A percentile compares a stretch with the other conserved stretches of the same genome.
Conservation (phyloP, 441 rosid species). For the Erysimum cheiri region DNA sequence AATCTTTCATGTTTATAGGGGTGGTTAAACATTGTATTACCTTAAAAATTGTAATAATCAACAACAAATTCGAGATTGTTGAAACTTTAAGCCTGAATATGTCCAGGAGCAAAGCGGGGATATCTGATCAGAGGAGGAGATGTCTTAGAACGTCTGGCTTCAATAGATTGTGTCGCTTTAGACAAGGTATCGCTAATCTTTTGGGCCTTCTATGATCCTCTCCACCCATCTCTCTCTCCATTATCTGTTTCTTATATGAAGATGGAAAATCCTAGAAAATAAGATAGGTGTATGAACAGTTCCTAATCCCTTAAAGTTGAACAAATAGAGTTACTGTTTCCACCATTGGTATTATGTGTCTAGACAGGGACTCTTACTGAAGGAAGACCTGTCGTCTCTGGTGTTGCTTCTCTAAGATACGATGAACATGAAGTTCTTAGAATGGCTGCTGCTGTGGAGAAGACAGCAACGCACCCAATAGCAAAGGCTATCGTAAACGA, state of each 20-base stretch:
- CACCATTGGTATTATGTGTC: constrained; percentile 29
- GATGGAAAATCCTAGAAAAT: constrained; percentile 5
- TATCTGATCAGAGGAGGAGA: constrained; percentile 97
- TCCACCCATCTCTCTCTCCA: constrained; percentile 19
- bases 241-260: constrained; percentile 13
- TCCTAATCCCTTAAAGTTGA: constrained; percentile 7
- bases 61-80: constrained; percentile 5
- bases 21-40: neutral
- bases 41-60: neutral
- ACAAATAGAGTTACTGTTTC: constrained; percentile 18
- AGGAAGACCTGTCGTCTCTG: constrained; percentile 85
- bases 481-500: constrained; percentile 80
- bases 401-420: constrained; percentile 64
- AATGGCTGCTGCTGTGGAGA: constrained; percentile 93
- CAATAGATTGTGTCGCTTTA: constrained; percentile 73
- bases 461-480: constrained; percentile 87
- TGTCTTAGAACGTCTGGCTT: constrained; percentile 89
- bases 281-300: constrained; percentile 10
- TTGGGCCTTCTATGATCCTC: constrained; percentile 8
- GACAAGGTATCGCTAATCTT: constrained; percentile 70
- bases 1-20: constrained; percentile 3
- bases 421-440: constrained; percentile 74
- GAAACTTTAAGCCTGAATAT: constrained; percentile 37
- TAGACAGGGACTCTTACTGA: constrained; percentile 97
- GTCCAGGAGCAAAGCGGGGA: constrained; percentile 91